phyloP scores from a whole-genome alignment of 2,329 filamentous ascomycete species.

The Fusarium oxysporum region DNA sequence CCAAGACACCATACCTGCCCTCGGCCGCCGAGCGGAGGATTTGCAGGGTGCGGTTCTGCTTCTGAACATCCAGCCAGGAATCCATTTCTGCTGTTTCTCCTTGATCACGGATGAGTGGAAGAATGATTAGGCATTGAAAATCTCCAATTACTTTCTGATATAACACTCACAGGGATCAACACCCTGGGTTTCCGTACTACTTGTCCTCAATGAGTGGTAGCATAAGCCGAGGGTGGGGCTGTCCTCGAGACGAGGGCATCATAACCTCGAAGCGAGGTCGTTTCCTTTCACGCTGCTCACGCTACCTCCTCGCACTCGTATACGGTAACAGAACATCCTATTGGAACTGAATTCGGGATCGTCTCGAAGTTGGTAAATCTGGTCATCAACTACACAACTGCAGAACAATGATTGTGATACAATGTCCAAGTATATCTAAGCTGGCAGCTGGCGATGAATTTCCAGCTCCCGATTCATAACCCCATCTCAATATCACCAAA shows the following conservation, averaged over 20 bases:
- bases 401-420: not conserved
- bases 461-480: not conserved
- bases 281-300: too few species aligned
- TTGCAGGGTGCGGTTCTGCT: not conserved
- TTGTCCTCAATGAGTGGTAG: not conserved
- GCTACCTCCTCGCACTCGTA: too few species aligned
- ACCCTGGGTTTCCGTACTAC: too few species aligned
- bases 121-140: not conserved
- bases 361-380: not conserved
- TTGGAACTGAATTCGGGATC: not conserved
- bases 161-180: not conserved
- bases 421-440: not conserved
- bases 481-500: not conserved
- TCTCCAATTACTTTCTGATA: not conserved
- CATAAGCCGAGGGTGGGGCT: not conserved
- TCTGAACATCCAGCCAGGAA: not conserved
- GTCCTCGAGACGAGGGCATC: not conserved
- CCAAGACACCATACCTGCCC: conserved; percentile 23
- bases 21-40: not conserved
- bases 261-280: too few species aligned
- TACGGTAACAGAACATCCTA: too few species aligned
- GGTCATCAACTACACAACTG: not conserved
- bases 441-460: not conserved
- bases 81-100: not conserved
- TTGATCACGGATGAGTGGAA: not conserved